A percentile compares a stretch with the other conserved stretches of the same genome.
phyloP scores from a whole-genome alignment of 2,329 filamentous ascomycete species.

The Xylariales sp. region DNA sequence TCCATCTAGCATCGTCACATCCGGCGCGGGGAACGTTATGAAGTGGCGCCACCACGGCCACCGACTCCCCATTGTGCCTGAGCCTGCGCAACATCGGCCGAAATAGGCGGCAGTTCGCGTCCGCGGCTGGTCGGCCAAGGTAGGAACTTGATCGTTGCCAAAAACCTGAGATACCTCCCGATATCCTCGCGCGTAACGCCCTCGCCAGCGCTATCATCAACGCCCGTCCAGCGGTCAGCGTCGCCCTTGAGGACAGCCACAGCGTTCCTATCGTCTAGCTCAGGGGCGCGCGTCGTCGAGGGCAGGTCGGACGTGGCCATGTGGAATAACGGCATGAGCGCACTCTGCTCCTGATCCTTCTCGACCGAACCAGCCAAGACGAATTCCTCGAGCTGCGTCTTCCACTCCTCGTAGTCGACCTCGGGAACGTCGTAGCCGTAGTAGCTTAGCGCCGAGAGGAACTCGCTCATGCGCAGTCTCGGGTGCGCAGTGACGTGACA shows the following conservation, averaged over 20 bases:
- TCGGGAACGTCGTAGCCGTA: constrained; percentile 80
- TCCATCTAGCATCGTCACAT: too few relatives aligned
- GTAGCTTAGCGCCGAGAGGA: constrained; percentile 73
- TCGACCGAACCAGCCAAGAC: constrained; percentile 67
- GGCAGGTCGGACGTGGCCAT: constrained; percentile 78
- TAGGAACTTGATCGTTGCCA: constrained; percentile 72
- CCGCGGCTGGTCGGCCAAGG: constrained; percentile 55
- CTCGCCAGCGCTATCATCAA: constrained; percentile 63
- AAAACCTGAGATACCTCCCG: constrained; percentile 72
- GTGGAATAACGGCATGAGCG: constrained; percentile 79
- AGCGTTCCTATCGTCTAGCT: constrained; percentile 79
- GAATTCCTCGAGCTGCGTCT: constrained; percentile 73
- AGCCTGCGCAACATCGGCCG: constrained; percentile 43
- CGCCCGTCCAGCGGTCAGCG: constrained; percentile 66
- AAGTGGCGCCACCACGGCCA: constrained; percentile 43
- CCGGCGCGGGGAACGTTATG: too few relatives aligned
- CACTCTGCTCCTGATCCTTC: constrained; percentile 73
- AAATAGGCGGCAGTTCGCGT: constrained; percentile 49
- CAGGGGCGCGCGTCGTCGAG: constrained; percentile 74
- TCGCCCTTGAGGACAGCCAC: constrained; percentile 72
- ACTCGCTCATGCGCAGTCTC: constrained; percentile 81
- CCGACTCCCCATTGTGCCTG: constrained; percentile 42
- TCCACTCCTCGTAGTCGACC: constrained; percentile 77
- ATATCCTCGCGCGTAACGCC: constrained; percentile 69
- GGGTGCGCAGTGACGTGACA: constrained; percentile 85